A percentile compares a stretch with the other conserved stretches of the same genome.
Evolutionary conservation across 73 alveolate species (phyloP).

Genomic region (Tetrahymena borealis): DNA sequence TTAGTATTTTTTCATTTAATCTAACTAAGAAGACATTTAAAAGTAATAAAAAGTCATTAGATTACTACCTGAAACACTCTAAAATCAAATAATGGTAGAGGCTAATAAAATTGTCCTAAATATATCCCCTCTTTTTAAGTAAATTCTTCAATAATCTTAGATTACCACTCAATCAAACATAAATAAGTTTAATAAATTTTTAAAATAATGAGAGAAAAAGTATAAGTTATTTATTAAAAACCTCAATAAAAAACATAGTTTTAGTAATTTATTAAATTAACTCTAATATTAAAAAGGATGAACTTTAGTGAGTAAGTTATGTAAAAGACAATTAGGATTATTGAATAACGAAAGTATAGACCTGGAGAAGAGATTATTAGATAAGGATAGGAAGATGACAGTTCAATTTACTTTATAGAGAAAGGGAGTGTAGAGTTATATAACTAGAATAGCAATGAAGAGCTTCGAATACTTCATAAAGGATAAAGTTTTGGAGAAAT

Average conservation of each 20-base stretch:
- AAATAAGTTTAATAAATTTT: too few species aligned
- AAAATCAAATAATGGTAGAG: neutral
- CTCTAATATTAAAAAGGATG: too few species aligned
- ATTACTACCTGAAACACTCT: conserved; percentile 10
- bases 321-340: neutral
- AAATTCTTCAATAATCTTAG: neutral
- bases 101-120: conserved; percentile 5
- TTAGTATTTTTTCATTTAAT: conserved; percentile 17
- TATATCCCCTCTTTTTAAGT: neutral
- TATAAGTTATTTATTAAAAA: too few species aligned
- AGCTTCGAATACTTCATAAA: neutral
- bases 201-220: too few species aligned
- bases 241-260: too few species aligned
- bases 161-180: too few species aligned
- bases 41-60: conserved; percentile 11
- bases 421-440: neutral
- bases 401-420: neutral
- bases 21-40: conserved; percentile 9
- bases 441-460: neutral
- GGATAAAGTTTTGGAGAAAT: neutral
- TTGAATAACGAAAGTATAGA: neutral
- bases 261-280: too few species aligned
- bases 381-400: neutral
- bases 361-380: neutral
- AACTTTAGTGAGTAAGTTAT: neutral